These are phyloP conservation scores for Tuctoria greenei DNA, from an alignment of 176 grass and related monocot genomes.

Conservation along the genomic window DNA sequence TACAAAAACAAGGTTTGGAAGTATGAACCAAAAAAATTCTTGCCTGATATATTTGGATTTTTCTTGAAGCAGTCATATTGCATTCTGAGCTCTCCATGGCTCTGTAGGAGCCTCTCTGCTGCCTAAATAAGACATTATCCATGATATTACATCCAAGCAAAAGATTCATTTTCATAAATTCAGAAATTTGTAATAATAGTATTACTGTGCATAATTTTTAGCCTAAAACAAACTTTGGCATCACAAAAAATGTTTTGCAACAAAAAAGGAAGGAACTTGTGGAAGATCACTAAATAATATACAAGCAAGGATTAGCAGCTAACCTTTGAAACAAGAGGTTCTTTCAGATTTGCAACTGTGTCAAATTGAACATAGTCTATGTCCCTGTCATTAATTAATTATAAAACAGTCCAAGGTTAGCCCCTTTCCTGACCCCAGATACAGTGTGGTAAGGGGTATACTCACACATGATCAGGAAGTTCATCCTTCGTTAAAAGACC, in stretches of 20 bases:
- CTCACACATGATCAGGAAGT: constrained; percentile 72
- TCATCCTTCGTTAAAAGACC: constrained; percentile 76
- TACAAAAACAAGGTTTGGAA: constrained; percentile 21
- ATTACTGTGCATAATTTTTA: not conserved
- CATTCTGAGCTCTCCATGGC: constrained; percentile 64
- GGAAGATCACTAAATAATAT: not conserved
- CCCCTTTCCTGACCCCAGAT: not conserved
- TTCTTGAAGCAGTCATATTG: constrained; percentile 75
- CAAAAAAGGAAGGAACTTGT: not conserved
- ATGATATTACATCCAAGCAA: constrained; percentile 32
- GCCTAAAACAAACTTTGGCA: not conserved
- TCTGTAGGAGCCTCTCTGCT: constrained; percentile 79
- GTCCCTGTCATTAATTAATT: constrained; percentile 49
- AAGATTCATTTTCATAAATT: not conserved
- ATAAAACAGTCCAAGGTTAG: constrained; percentile 20
- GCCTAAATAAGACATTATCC: constrained; percentile 62
- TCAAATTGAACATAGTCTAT: constrained; percentile 77
- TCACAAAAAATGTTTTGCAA: not conserved
- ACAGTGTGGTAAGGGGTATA: not conserved
- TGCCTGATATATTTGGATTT: constrained; percentile 88
- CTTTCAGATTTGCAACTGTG: constrained; percentile 71
- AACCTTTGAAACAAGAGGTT: constrained; percentile 87
- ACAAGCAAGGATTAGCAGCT: not conserved
- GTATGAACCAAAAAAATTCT: constrained; percentile 30
- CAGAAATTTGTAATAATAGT: not conserved